Evolutionary conservation across 768 basidiomycete genomes (phyloP), one percentile per base, ranked within the genome.

Genomic region (Inosperma sp.): DNA sequence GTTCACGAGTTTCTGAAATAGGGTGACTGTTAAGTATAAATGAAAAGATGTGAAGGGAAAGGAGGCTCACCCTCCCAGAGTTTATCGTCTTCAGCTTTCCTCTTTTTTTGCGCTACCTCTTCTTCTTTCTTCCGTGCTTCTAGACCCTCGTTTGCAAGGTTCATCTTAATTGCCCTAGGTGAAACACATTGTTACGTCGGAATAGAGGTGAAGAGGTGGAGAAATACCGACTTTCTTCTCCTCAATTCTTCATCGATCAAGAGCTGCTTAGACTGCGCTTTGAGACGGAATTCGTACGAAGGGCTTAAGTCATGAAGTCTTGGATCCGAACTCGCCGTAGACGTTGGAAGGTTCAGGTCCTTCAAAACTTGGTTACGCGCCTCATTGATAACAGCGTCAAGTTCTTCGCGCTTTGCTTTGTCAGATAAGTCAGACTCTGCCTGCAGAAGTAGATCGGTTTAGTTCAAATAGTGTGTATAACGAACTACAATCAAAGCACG

Each of bases 91-190:
- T 94, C 91, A 1, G 78, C 86, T 68, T 95, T 95, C 48, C 93
- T 78, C 67, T 95, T 95, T 71, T 69, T 83, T 29, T 81, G 61
- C 19, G 75, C 68, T 9, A 86, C 76, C 58, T 93, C 93, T 51
- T 92, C 90, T 46, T 96, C 93, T 64, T 91, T 93, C 75, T 86
- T 89, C 60, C 84, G 78, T n/a, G 93, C 93, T 63, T 95, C 93
- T 4, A 93, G 72, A 3, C 92, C 92, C 66, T 93, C 91, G 58
- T 93, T 93, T 7, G 91, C 91, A 49, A 93, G 67, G 63, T 91
- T 91, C 82, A 92, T 83, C 74, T 93, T 93, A 60, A 92, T 70
- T 1, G 91, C 88, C 62, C 90, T 92, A 56, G 31, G n/a, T n/a
- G n/a, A n/a, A n/a, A n/a, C n/a, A 39, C 44, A 22, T 47, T 16